Evolutionary conservation across 768 basidiomycete genomes (phyloP), one percentile per base, ranked within the genome.

Genomic region (Gyrodon lividus): DNA sequence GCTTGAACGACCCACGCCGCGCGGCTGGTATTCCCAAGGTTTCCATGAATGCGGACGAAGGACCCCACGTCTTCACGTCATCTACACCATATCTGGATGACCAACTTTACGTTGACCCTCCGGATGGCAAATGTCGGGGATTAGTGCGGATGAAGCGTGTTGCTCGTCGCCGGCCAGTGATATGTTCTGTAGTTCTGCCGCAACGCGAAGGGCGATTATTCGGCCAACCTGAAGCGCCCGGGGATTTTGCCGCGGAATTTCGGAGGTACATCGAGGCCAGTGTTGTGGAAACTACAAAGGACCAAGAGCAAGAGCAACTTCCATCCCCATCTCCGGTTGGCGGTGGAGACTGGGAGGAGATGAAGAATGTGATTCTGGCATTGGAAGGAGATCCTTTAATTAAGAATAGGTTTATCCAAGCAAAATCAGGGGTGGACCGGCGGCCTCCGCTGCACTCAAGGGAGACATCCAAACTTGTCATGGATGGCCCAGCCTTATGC

Each of bases 111-210:
- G 5, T 48, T 17, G 17, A 46, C 20, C 19, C 26, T 20, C 44
- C 31, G 20, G 31, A 22, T 46, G 44, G 30, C 22, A 34, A 20
- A 23, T 16, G 31, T 19, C 44, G 44, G 44, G 39, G 46, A 41
- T 53, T 62, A 55, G 44, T 60, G 58, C 58, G 63, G 58, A 35
- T 60, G 55, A 66, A 68, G 57, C 64, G 52, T 54, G 57, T 63
- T 52, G 16, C 33, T 55, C 55, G 41, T 37, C 35, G 51, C 22
- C 51, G 55, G 23, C 35, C 48, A 19, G 30, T 35, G 9, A 20
- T 31, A 24, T 46, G 28, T 34, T 8, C 37, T 49, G 53, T 45
- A 45, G 53, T 43, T 46, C 43, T 22, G 34, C 31, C 34, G 45
- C 34, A 59, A 40, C 57, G 41, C 4, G 38, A 38, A 40, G 52